phyloP scores from a whole-genome alignment of 257 asterid genomes.

The Datura wrightii region DNA sequence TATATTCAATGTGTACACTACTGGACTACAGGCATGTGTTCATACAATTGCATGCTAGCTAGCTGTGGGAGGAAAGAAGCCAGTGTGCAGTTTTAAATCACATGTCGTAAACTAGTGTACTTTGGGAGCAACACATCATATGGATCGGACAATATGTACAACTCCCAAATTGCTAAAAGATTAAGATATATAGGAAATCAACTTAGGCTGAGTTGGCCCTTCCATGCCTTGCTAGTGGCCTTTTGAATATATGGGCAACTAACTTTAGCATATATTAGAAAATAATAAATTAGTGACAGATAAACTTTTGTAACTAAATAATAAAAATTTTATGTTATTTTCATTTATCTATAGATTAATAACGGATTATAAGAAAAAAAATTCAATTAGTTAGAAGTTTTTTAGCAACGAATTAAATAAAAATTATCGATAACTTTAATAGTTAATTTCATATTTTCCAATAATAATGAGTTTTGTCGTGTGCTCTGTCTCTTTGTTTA shows the following conservation, averaged over 20 bases:
- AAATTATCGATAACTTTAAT: too few species aligned
- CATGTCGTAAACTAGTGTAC: background rate
- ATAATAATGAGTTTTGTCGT: background rate
- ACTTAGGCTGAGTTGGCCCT: conserved; percentile 24
- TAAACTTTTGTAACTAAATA: too few species aligned
- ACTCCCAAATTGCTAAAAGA: background rate
- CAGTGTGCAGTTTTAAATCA: background rate
- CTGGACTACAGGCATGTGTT: background rate
- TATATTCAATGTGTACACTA: background rate
- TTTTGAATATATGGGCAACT: conserved; percentile 1
- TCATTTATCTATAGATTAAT: too few species aligned
- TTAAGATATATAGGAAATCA: background rate
- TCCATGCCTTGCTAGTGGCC: background rate
- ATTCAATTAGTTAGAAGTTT: too few species aligned
- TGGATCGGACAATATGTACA: background rate
- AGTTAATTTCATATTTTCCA: too few species aligned
- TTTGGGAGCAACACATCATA: conserved; percentile 9
- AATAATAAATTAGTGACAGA: too few species aligned
- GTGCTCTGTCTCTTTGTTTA: conserved; percentile 6
- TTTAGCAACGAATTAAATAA: too few species aligned
- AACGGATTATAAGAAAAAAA: too few species aligned
- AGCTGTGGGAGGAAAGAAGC: background rate
- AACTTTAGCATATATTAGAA: background rate
- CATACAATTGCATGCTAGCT: background rate
- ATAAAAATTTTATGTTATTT: too few species aligned